Base-by-base conservation (phyloP, 2,329 filamentous ascomycete genomes). In the Tolypocladium inflatum region DNA sequence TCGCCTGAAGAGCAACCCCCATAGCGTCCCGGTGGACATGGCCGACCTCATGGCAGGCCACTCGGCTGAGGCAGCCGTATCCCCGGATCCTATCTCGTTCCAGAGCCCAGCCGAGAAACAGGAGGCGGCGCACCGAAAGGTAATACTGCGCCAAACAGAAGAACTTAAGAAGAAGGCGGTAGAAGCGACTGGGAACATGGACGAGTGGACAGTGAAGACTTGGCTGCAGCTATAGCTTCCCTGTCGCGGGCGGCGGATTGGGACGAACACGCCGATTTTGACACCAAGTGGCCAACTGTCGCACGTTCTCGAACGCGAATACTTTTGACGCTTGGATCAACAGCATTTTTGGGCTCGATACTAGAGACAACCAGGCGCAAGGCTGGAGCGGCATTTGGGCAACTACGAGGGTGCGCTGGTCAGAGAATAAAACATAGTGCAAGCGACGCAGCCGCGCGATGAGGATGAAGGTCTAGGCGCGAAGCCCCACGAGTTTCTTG, bases 131-230 rank as follows among this genome's bases (percentile, higher is more conserved):
- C 57, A 58, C 23, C 35, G 37, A 38, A 59, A 59, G 52, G 51
- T 58, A 7, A 51, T 61, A 8, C 57, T 59, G 26, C 54, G 54
- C 19, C 61, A 62, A 48, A 62, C 59, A 26, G 56, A 62, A 26
- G 57, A 60, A 19, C 57, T 59, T 5, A 59, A 59, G 54, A 55
- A 52, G 50, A 60, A 58, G 23, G 61, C 61, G 9, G 61, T 62
- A 17, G 61, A 61, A 13, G 55, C 52, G 8, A 39, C 57, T 13
- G 57, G 54, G 13, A 57, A 54, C 23, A 35, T 62, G 35, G 61
- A 62, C 21, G 59, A 61, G 19, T 62, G 61, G 61, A 62, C 61
- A 17, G 57, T 62, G 11, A 58, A 56, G 45, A 55, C 54, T 17
- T 61, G 57, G 59, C 19, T 62, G 38, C 61, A 61, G 37, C 50